Evolutionary conservation across 148 eudicot species (phyloP), one percentile per base, ranked within the genome.

Genomic region (Chenopodium quinoa): DNA sequence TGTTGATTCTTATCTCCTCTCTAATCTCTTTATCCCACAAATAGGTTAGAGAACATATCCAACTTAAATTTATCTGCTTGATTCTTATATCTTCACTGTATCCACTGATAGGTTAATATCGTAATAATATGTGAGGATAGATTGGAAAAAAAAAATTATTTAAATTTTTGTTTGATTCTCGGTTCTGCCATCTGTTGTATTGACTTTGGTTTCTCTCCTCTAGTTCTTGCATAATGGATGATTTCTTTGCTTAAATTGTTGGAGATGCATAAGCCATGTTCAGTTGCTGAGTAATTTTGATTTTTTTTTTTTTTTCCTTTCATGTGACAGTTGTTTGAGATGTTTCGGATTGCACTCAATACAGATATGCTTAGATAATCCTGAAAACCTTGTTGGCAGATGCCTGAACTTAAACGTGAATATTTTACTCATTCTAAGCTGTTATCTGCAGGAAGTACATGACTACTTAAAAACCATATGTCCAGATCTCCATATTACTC

Each of bases 381-480:
- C 19, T 54, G 60, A 54, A 50, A 54, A 54, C 20, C 3, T 13
- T 12, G 72, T 73, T 72, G 56, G 52, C 27, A 19, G 13, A 25
- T 34, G 37, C 46, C 29, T 79, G 47, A 31, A 71, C 11, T 7
- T 27, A 48, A 40, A 46, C 29, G 12, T 80, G 60, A 27, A 4
- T 75, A 16, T 56, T 56, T 64, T 27, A 40, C 73, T 47, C 48
- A 25, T 67, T 22, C 7, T 23, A 22, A 31, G 34, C 3, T 46
- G 52, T 75, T 74, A 56, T 56, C 9, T 69, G 85, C 89, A 96
- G 99, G 99, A 96, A 90, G 94, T 96, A 80, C 97, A 96, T 87
- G 99, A 96, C 85, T 96, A 93, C 84, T 82, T 96, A 85, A 96
- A 89, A 85, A 96, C 93, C 71, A 80, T 96, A 71, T 96, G 99